These are phyloP conservation scores for Leishmania guyanensis DNA, from an alignment of 208 protist genomes.

Conservation along the genomic window DNA sequence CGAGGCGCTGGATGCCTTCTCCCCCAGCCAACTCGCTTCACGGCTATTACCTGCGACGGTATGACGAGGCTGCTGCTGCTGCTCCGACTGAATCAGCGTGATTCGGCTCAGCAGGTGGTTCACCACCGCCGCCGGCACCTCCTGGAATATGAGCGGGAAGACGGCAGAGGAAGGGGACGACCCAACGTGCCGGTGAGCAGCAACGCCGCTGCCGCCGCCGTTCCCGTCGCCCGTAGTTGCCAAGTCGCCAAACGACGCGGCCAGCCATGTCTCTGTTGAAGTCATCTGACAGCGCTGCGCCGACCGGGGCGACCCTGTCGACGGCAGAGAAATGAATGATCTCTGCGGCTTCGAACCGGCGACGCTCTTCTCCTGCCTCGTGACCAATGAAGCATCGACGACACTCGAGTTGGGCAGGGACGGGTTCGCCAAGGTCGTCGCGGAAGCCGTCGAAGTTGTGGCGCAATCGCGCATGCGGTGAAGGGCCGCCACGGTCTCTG, in stretches of 20 bases:
- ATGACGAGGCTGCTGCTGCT: not conserved
- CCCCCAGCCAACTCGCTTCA: not conserved
- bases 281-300: constrained; percentile 5
- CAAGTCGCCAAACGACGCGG: constrained; percentile 18
- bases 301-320: not conserved
- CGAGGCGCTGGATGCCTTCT: not conserved
- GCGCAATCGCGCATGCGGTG: constrained; percentile 25
- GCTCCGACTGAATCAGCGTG: constrained; percentile 11
- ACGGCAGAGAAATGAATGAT: not conserved
- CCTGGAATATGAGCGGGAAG: constrained; percentile 20
- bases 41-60: not conserved
- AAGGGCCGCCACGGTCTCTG: constrained; percentile 30
- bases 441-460: not conserved
- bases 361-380: not conserved
- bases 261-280: constrained; percentile 21
- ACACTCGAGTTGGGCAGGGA: not conserved
- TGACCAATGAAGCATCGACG: not conserved
- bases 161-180: not conserved
- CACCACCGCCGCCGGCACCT: constrained; percentile 29
- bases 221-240: not conserved
- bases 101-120: constrained; percentile 20
- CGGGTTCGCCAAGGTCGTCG: not conserved
- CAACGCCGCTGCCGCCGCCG: not conserved
- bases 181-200: not conserved
- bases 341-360: not conserved